phyloP scores from a whole-genome alignment of 2,329 filamentous ascomycete species.

The Diaporthe velutina region DNA sequence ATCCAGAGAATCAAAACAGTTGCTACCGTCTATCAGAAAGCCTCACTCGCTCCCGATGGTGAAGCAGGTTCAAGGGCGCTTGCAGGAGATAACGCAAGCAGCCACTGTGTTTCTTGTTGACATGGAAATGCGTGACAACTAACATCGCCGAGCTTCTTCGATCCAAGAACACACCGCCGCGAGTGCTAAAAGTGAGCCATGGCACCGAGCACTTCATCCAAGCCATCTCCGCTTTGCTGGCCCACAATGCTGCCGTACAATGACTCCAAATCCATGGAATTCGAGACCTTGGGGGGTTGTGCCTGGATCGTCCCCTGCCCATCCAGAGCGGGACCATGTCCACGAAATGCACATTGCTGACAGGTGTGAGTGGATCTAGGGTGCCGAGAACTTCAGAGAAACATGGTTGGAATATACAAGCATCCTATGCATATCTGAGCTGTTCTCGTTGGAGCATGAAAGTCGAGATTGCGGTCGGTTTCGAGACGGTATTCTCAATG shows the following conservation, averaged over 20 bases:
- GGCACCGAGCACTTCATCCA: neutral
- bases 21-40: neutral
- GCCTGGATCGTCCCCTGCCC: neutral
- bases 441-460: slow-evolving; percentile 8
- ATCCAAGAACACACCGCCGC: neutral
- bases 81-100: neutral
- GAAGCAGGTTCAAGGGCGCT: neutral
- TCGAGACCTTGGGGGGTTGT: neutral
- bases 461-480: slow-evolving; percentile 12
- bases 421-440: slow-evolving; percentile 21
- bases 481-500: neutral
- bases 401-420: slow-evolving; percentile 1
- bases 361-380: slow-evolving; percentile 31
- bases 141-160: neutral
- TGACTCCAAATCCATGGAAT: neutral
- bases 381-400: slow-evolving; percentile 9
- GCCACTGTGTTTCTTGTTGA: neutral
- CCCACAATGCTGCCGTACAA: neutral
- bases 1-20: slow-evolving; percentile 12
- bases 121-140: neutral
- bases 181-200: neutral
- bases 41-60: neutral
- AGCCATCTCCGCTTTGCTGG: neutral
- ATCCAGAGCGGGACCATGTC: slow-evolving; percentile 4
- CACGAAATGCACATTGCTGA: slow-evolving; percentile 1